phyloP scores from a whole-genome alignment of 1,139 yeast genomes.

The Taphrina populina region DNA sequence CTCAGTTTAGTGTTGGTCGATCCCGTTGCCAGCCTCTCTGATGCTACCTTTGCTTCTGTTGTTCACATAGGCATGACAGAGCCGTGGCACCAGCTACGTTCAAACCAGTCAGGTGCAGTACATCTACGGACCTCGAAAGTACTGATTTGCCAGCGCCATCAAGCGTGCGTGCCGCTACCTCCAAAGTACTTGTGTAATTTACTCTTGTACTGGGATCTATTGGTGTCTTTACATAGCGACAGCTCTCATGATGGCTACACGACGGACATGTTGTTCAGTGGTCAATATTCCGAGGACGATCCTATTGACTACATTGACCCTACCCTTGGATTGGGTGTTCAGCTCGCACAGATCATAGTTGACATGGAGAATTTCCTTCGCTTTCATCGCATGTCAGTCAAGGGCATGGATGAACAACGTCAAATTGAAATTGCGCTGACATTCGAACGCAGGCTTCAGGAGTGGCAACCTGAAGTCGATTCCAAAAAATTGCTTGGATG shows the following conservation, averaged over 20 bases:
- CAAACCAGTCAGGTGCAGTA: conserved; percentile 28
- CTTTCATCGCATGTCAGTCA: neutral
- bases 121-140: conserved; percentile 30
- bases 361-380: conserved; percentile 31
- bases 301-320: conserved; percentile 29
- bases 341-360: conserved; percentile 10
- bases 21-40: conserved; percentile 24
- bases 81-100: conserved; percentile 31
- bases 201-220: conserved; percentile 27
- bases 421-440: conserved; percentile 7
- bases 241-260: conserved; percentile 26
- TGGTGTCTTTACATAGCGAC: conserved; percentile 27
- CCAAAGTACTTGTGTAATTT: conserved; percentile 25
- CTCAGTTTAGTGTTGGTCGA: conserved; percentile 18
- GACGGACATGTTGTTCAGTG: conserved; percentile 13
- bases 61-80: conserved; percentile 32
- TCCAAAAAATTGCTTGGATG: conserved; percentile 8
- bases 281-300: conserved; percentile 17
- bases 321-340: conserved; percentile 15
- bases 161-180: conserved; percentile 7
- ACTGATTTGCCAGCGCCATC: conserved; percentile 28
- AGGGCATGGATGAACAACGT: neutral
- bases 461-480: conserved; percentile 26
- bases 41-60: conserved; percentile 31
- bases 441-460: conserved; percentile 11